Base-by-base conservation (phyloP, 441 rosid genomes). In the Pelargonium citronellum region DNA sequence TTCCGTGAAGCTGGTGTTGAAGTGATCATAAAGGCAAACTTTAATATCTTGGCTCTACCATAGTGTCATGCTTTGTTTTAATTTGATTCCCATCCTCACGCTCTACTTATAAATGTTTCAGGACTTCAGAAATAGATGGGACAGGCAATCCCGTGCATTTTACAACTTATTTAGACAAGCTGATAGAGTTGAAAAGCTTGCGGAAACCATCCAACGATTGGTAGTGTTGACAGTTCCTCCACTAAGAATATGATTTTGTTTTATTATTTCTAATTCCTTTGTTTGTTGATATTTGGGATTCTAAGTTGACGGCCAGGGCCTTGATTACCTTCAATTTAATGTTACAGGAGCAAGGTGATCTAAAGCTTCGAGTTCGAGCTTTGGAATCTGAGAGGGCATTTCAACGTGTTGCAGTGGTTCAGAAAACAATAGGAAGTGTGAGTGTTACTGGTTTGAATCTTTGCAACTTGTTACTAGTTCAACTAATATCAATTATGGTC, bases 1-100 rank as follows among this genome's bases (percentile, higher is more conserved):
- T 95, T 95, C 53, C 91, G 95, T 30, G 93, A 92, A 87, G 99
- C 91, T 80, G 99, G 99, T 65, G 87, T 92, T 74, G 99, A 95
- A 89, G 95, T 95, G 80, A 67, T 87, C 41, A 68, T 90, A 74
- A 95, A 95, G 96, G 97, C 83, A 82, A 79, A 72, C 39, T 75
- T 71, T 64, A 64, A 66, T 43, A 71, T 75, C 66, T 68, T 24
- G 20, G 73, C 58, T 71, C 65, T 71, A 9, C 53, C 63, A 37
- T 53, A 43, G 58, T 22, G 19, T 41, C 61, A 7, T 67, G 41
- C 27, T 7, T 30, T 61, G 20, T 44, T 47, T 55, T 71, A 55
- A 61, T 49, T 0, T 67, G 58, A 43, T 72, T 47, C 63, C 69
- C 68, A 20, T 66, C 69, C 68, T 76, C 72, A 53, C 47, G 11